A percentile compares a stretch with the other conserved stretches of the same genome.
Evolutionary conservation across 116 monocot genomes (phyloP).

Genomic region (Zostera marina): DNA sequence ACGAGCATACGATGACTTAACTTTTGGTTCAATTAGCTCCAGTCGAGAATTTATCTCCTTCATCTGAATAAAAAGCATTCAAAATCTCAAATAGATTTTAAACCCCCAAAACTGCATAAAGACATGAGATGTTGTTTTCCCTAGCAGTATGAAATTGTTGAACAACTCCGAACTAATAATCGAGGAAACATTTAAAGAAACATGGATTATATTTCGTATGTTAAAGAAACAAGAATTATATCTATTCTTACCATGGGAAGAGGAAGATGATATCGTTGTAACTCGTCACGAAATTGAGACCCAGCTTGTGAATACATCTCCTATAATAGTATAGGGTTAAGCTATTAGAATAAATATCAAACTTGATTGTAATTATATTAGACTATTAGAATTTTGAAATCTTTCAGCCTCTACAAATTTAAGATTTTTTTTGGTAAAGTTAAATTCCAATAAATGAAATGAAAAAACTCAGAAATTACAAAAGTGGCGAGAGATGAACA

Average conservation of each 20-base stretch:
- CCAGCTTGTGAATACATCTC: conserved; percentile 83
- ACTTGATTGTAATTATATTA: not conserved
- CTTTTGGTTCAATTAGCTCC: conserved; percentile 71
- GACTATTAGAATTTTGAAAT: not conserved
- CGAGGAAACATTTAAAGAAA: not conserved
- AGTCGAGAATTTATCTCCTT: conserved; percentile 82
- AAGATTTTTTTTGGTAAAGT: too few species aligned
- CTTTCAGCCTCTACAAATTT: not conserved
- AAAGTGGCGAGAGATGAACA: too few species aligned
- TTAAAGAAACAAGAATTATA: not conserved
- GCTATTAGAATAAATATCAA: not conserved
- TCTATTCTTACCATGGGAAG: conserved; percentile 45
- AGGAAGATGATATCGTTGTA: conserved; percentile 80
- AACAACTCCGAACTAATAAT: not conserved
- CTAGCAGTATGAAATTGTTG: not conserved
- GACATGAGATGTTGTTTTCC: too few species aligned
- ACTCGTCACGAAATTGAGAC: conserved; percentile 81
- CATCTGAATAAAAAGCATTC: conserved; percentile 27
- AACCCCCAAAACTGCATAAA: not conserved
- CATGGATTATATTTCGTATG: not conserved
- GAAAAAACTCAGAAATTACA: too few species aligned
- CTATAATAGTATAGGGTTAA: too few species aligned
- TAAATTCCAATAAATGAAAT: too few species aligned
- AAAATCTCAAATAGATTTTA: not conserved
- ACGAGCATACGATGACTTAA: conserved; percentile 27